These are phyloP conservation scores for Komagataella mondaviorum DNA, from an alignment of 805 yeast genomes.

Conservation along the genomic window DNA sequence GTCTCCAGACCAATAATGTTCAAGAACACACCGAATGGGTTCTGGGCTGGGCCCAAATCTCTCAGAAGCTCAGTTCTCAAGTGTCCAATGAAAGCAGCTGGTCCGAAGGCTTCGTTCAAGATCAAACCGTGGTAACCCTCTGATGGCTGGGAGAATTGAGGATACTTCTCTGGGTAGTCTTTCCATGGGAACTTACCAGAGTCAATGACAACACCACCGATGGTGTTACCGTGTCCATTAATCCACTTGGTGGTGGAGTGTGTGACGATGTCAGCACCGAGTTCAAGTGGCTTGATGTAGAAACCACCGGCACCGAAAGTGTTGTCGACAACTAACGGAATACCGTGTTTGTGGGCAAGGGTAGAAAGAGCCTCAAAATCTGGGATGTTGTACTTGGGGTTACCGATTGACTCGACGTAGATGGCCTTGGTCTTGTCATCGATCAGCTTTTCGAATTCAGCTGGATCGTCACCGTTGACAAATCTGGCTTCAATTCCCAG, in stretches of 20 bases:
- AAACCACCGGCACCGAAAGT: conserved; percentile 96
- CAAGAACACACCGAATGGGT: conserved; percentile 82
- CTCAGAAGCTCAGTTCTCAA: conserved; percentile 76
- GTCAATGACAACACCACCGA: conserved; percentile 85
- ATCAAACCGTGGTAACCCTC: conserved; percentile 90
- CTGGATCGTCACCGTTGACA: conserved; percentile 68
- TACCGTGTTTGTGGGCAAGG: conserved; percentile 74
- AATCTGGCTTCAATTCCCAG: conserved; percentile 79
- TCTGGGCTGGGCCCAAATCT: conserved; percentile 83
- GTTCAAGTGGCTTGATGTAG: conserved; percentile 70
- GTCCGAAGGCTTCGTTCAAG: conserved; percentile 71
- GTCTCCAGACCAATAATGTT: conserved; percentile 90
- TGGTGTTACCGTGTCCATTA: conserved; percentile 93
- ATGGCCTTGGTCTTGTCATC: conserved; percentile 85
- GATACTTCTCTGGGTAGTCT: conserved; percentile 74
- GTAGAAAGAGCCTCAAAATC: conserved; percentile 69
- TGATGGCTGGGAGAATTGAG: conserved; percentile 82
- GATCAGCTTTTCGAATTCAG: conserved; percentile 55
- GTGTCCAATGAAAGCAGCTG: conserved; percentile 65
- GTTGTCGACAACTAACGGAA: conserved; percentile 89
- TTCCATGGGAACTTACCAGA: conserved; percentile 90
- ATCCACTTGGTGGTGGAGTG: conserved; percentile 98
- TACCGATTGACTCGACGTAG: conserved; percentile 83
- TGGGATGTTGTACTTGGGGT: conserved; percentile 86
- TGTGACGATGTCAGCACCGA: conserved; percentile 84